Percentiles rank a stretch among this genome's conserved stretches.
These are phyloP conservation scores for Aspergillus sclerotiicarbonarius DNA, from an alignment of 495 filamentous ascomycete genomes.

Conservation along the genomic window DNA sequence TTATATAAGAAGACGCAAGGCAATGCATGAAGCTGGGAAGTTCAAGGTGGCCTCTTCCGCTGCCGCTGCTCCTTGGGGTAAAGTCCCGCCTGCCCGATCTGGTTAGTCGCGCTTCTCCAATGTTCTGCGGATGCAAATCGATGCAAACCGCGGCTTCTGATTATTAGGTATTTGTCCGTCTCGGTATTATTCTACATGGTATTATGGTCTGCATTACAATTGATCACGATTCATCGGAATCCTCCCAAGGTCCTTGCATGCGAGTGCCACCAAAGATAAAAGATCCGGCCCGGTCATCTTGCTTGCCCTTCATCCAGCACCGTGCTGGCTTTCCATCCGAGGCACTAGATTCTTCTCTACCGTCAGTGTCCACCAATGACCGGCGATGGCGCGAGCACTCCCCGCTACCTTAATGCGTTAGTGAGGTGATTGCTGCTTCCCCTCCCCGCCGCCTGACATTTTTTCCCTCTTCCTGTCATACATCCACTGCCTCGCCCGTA, in stretches of 20 bases:
- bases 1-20: slow-evolving; percentile 32
- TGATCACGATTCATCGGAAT: too few species aligned
- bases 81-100: slow-evolving; percentile 28
- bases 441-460: slow-evolving; percentile 9
- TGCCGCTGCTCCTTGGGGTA: slow-evolving; percentile 20
- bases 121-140: slow-evolving; percentile 16
- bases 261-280: too few species aligned
- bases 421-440: neutral
- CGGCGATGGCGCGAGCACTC: slow-evolving; percentile 4
- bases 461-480: slow-evolving; percentile 7
- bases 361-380: neutral
- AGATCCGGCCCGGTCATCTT: neutral
- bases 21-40: slow-evolving; percentile 31
- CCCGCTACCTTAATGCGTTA: slow-evolving; percentile 5
- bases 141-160: neutral
- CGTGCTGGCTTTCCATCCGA: neutral
- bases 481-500: neutral
- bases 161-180: neutral
- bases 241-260: too few species aligned
- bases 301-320: too few species aligned
- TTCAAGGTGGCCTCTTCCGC: slow-evolving; percentile 49
- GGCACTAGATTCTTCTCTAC: neutral
- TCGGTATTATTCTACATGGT: neutral
- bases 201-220: neutral
- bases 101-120: slow-evolving; percentile 33